phyloP scores from a whole-genome alignment of 2,329 filamentous ascomycete genomes.

The Geoglossum cookeanum region DNA sequence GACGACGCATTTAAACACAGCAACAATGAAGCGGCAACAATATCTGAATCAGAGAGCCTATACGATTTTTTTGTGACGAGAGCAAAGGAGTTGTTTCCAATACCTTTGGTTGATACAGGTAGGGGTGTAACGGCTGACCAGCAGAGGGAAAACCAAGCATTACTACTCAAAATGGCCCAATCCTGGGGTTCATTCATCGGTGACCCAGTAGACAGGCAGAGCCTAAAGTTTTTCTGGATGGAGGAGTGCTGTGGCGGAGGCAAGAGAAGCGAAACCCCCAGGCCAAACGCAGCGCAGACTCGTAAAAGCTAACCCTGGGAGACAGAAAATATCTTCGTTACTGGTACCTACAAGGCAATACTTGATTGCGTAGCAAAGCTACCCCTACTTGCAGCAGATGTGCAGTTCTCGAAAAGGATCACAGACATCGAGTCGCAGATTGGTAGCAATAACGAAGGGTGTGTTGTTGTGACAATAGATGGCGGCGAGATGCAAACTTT shows the following conservation, averaged over 20 bases:
- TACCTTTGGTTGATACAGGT: constrained; percentile 5
- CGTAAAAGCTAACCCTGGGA: neutral
- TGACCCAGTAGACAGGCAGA: constrained; percentile 37
- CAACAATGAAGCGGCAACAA: constrained; percentile 29
- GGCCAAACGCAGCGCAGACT: neutral
- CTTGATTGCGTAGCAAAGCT: constrained; percentile 30
- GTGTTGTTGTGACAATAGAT: constrained; percentile 23
- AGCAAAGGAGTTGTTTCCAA: constrained; percentile 21
- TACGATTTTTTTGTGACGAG: constrained; percentile 36
- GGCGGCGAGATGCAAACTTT: constrained; percentile 21
- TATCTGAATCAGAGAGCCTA: constrained; percentile 32
- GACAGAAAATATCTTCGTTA: constrained; percentile 42
- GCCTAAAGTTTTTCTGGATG: constrained; percentile 43
- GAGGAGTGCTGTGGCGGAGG: constrained; percentile 46
- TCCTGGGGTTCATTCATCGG: constrained; percentile 48
- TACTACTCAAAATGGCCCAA: constrained; percentile 33
- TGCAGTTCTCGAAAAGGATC: constrained; percentile 28
- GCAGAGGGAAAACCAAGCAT: constrained; percentile 24
- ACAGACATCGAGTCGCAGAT: constrained; percentile 19
- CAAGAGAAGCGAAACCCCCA: constrained; percentile 12
- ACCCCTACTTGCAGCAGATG: constrained; percentile 27
- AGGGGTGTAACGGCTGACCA: constrained; percentile 16
- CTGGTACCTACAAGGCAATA: constrained; percentile 40
- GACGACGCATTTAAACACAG: constrained; percentile 40
- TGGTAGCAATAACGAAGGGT: constrained; percentile 17